Evolutionary conservation across 257 asterid genomes (phyloP), one percentile per base, ranked within the genome.

Genomic region (Coffea eugenioides): DNA sequence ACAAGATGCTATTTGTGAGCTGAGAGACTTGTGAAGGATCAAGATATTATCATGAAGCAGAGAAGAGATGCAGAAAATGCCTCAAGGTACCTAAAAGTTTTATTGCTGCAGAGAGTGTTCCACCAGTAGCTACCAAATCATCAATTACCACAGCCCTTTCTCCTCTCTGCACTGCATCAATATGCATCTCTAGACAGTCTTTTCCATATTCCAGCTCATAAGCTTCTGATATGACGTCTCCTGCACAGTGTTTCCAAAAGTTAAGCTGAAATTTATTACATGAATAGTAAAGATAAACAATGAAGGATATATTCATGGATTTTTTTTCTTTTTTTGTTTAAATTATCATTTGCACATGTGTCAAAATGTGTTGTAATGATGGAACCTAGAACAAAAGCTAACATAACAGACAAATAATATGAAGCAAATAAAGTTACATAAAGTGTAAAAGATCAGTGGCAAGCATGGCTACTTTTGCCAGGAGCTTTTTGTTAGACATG

Each of bases 121-220:
- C 97, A 20, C 97, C 97, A 0, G 97, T 93, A 80, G 97, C 97
- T 43, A 93, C 93, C 90, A 93, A 82, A 85, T 93, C 97, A 85
- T 93, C 97, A 57, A 93, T 86, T 43, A 93, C 89, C 59, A 93
- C 89, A 1, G 88, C 94, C 18, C 92, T 89, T n/a, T 93, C 97
- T 0, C 97, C 95, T n/a, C 84, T 73, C 75, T 91, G 80, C 67
- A 93, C 91, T 62, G 94, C 92, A 75, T 88, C 95, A 77, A 88
- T 88, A 88, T 93, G 97, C 92, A 93, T 87, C 85, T 91, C 93
- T 54, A 93, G 84, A 81, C 97, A 84, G 82, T 93, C 97, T 54
- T 87, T 85, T 48, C 97, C 97, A 81, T 93, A 91, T 77, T 93
- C 97, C 73, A 93, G 91, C 86, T 90, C 97, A 83, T 93, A 93